A percentile compares a stretch with the other conserved stretches of the same genome.
Evolutionary conservation across 352 stramenopile genomes (phyloP).

Genomic region (Pythium graminicola): DNA sequence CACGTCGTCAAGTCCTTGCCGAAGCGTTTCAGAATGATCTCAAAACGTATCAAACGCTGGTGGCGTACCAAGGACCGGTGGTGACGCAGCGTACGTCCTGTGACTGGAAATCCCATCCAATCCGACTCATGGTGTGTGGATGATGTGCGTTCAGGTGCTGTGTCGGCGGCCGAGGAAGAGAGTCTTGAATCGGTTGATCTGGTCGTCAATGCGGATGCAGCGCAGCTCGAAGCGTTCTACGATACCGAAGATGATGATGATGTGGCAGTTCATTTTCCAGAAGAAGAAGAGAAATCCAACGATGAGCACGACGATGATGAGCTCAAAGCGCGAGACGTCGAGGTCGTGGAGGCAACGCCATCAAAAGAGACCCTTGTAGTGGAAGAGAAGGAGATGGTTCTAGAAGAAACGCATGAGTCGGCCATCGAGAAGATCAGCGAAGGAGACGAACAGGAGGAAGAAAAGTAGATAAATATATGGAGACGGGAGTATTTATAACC

Average conservation of each 20-base stretch:
- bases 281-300: constrained; percentile 34
- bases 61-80: constrained; percentile 41
- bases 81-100: constrained; percentile 6
- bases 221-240: constrained; percentile 71
- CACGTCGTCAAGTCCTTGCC: constrained; percentile 44
- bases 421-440: not conserved
- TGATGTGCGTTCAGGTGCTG: constrained; percentile 1
- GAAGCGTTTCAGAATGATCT: constrained; percentile 71
- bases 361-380: not conserved
- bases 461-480: not conserved
- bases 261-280: constrained; percentile 1
- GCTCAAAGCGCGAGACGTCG: not conserved
- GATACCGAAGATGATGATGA: constrained; percentile 41
- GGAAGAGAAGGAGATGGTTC: not conserved
- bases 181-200: constrained; percentile 71
- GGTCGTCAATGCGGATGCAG: constrained; percentile 49
- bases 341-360: not conserved
- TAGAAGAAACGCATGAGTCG: not conserved
- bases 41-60: constrained; percentile 70
- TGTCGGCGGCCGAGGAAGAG: constrained; percentile 22
- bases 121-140: too few species aligned
- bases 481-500: constrained; percentile 6
- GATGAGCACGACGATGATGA: constrained; percentile 9
- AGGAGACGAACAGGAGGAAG: not conserved
- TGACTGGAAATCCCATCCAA: too few species aligned